phyloP scores from a whole-genome alignment of 2,329 filamentous ascomycete genomes.

The Emergomyces orientalis region DNA sequence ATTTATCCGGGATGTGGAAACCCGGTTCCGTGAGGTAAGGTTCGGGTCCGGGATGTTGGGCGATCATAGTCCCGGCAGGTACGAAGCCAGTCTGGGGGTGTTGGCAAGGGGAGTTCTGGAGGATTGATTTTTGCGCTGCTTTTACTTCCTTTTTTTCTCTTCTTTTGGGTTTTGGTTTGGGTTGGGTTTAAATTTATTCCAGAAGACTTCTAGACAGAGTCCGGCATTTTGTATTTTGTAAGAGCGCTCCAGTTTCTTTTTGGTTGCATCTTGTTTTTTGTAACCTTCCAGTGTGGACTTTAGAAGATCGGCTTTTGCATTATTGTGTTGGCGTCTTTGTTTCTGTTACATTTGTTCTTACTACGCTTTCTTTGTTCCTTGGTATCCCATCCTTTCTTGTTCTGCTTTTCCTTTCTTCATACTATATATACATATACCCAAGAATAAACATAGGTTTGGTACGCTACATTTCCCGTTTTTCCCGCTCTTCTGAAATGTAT shows the following conservation, averaged over 20 bases:
- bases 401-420: too few relatives aligned
- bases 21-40: constrained; percentile 57
- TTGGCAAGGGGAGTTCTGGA: constrained; percentile 42
- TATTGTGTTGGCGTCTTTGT: not conserved
- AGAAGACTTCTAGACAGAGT: too few relatives aligned
- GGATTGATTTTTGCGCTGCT: constrained; percentile 22
- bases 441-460: not conserved
- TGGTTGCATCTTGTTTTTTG: not conserved
- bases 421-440: not conserved
- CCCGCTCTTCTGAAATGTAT: too few relatives aligned
- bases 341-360: not conserved
- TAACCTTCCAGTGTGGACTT: not conserved
- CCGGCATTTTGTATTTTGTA: not conserved
- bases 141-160: not conserved
- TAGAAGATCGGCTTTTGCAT: not conserved
- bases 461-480: not conserved
- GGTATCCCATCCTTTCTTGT: not conserved
- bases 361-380: not conserved
- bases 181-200: not conserved
- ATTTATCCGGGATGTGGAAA: constrained; percentile 62
- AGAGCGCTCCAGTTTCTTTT: not conserved
- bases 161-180: not conserved
- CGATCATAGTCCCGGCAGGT: constrained; percentile 66
- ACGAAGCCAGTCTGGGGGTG: constrained; percentile 59
- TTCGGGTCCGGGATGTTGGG: constrained; percentile 66